Base-by-base conservation (phyloP, 306 rosid species). In the Neltuma alba region DNA sequence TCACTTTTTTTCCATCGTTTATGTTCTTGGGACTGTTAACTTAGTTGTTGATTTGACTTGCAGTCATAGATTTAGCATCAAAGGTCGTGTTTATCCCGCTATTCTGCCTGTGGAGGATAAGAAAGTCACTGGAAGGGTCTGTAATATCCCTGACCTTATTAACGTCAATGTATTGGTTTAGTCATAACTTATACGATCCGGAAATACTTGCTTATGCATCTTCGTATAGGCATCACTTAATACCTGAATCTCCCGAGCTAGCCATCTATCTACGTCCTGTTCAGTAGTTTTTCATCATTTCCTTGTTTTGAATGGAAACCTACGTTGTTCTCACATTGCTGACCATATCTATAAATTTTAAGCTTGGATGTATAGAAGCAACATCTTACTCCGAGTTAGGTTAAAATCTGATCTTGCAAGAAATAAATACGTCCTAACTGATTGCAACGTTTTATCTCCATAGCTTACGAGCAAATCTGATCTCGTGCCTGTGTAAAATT, bases 31-130 rank as follows among this genome's bases (percentile, higher is more conserved):
- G 66, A 14, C 66, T 60, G 20, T 28, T 25, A 7, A 47, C 64
- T 12, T 48, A 16, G 9, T 21, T 30, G 36, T 45, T 28, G 36
- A 28, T 38, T 70, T 30, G 55, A 20, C 45, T 20, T 74, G 84
- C 79, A 95, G 98, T 80, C 94, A 89, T 27, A 82, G 99, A 78
- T 95, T 86, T 52, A 90, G 91, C 86, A 87, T 92, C 91, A 91
- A 87, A 83, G 93, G 80, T 82, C 97, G 97, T 41, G 93, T 91
- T 41, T 95, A 95, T 87, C 98, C 99, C 2, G 97, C 99, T 75
- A 93, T 95, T 81, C 79, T 91, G 21, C 99, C 99, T 0, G 88
- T 93, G 14, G 77, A 82, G 62, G 71, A 80, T 21, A 64, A 87
- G 48, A 83, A 85, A 76, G 92, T 93, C 44, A 64, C 82, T 20